These are phyloP conservation scores for Geosiphon pyriformis DNA, from an alignment of 192 early-diverging fungal species.

Conservation along the genomic window DNA sequence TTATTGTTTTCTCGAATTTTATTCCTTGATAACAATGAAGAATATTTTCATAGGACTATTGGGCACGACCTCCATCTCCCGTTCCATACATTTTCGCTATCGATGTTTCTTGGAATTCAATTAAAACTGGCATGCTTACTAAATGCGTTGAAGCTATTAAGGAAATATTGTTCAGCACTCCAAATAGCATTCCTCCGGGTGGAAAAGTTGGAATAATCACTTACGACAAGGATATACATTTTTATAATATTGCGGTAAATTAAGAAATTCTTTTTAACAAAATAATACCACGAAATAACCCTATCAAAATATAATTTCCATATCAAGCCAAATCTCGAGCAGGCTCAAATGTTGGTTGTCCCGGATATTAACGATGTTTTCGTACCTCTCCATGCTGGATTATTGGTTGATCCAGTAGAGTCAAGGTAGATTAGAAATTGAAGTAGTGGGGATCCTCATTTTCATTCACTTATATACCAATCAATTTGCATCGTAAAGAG, in stretches of 20 bases:
- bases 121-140: slow-evolving; percentile 79
- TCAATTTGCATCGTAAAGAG: slow-evolving; percentile 31
- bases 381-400: slow-evolving; percentile 87
- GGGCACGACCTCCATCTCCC: slow-evolving; percentile 60
- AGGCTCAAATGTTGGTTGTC: slow-evolving; percentile 93
- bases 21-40: too few relatives aligned
- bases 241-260: slow-evolving; percentile 84
- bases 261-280: not conserved
- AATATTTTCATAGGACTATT: slow-evolving; percentile 63
- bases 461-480: too few relatives aligned
- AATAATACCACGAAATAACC: too few relatives aligned
- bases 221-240: slow-evolving; percentile 85
- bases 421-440: slow-evolving; percentile 65
- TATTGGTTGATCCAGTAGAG: slow-evolving; percentile 81
- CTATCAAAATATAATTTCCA: not conserved
- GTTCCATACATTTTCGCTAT: slow-evolving; percentile 86
- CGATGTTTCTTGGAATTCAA: slow-evolving; percentile 85
- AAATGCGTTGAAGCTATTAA: slow-evolving; percentile 62
- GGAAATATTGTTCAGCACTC: slow-evolving; percentile 57
- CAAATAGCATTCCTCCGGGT: slow-evolving; percentile 30
- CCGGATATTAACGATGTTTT: slow-evolving; percentile 89
- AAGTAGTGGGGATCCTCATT: too few relatives aligned
- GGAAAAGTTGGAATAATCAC: slow-evolving; percentile 83
- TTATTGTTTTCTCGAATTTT: not conserved
- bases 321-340: slow-evolving; percentile 66